phyloP scores from a whole-genome alignment of 2,329 filamentous ascomycete genomes.

The Cylindrodendrum hubeiense region DNA sequence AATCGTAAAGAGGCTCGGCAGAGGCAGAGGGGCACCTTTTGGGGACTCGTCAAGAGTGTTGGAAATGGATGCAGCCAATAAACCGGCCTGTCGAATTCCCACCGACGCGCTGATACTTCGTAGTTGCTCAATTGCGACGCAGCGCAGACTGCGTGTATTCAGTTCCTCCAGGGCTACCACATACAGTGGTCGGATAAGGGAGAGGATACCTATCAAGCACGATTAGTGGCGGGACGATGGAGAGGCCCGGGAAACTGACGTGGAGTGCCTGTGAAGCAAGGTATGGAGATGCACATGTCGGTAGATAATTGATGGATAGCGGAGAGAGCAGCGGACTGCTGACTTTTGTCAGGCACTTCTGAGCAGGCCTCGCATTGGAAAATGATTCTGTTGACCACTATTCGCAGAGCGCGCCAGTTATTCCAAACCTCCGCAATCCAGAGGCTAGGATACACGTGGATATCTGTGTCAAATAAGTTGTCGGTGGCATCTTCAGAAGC shows the following conservation, averaged over 20 bases:
- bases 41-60: not conserved
- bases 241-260: not conserved
- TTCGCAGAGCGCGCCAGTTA: not conserved
- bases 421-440: conserved; percentile 1
- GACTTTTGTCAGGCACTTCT: too few species aligned
- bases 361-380: not conserved
- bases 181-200: not conserved
- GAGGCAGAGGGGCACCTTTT: not conserved
- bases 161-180: not conserved
- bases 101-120: not conserved
- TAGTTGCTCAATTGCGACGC: not conserved
- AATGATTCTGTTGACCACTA: not conserved
- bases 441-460: not conserved
- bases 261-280: not conserved
- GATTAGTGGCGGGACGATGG: not conserved
- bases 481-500: not conserved
- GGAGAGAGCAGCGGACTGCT: not conserved
- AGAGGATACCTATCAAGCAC: not conserved
- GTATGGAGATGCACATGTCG: not conserved
- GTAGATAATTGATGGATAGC: not conserved
- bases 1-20: not conserved
- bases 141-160: not conserved
- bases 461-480: not conserved
- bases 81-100: not conserved
- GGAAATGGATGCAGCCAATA: not conserved